Conservation (phyloP, 169 alveolate genomes). For the Plasmodium knowlesi region DNA sequence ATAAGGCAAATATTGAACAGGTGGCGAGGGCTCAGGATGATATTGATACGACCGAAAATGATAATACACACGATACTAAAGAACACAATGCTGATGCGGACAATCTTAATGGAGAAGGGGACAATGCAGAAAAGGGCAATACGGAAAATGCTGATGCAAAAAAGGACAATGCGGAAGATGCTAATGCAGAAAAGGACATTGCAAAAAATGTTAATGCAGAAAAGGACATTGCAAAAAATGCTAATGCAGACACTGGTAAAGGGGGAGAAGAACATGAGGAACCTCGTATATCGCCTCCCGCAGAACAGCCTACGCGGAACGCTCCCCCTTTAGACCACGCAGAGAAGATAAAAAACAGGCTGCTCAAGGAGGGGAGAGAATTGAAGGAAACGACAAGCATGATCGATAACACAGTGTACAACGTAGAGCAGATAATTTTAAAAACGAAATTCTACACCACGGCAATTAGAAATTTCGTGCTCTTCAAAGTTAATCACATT, state of each 20-base stretch:
- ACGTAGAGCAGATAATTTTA: slow-evolving; percentile 16
- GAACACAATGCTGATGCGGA: no score
- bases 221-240: background rate
- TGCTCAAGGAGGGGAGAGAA: slow-evolving; percentile 15
- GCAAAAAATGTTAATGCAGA: no score
- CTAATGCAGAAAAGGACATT: no score
- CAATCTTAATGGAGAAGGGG: no score
- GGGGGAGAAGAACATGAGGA: background rate
- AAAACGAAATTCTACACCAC: slow-evolving; percentile 17
- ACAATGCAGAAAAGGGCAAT: no score
- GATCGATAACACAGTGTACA: slow-evolving; percentile 35
- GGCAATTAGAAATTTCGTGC: slow-evolving; percentile 24
- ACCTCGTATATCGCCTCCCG: background rate
- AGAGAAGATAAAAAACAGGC: slow-evolving; percentile 6
- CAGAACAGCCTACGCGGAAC: background rate
- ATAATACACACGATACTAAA: background rate
- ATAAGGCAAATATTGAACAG: background rate
- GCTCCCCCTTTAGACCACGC: background rate
- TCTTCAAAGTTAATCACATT: slow-evolving; percentile 27
- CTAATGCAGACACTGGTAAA: no score
- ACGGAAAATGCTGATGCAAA: no score
- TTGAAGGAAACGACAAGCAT: slow-evolving; percentile 23
- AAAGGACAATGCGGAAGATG: no score
- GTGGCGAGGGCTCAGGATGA: background rate
- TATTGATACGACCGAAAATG: background rate